Evolutionary conservation across 176 grass and related monocot species (phyloP).

Genomic region (Cenchrus purpureus): DNA sequence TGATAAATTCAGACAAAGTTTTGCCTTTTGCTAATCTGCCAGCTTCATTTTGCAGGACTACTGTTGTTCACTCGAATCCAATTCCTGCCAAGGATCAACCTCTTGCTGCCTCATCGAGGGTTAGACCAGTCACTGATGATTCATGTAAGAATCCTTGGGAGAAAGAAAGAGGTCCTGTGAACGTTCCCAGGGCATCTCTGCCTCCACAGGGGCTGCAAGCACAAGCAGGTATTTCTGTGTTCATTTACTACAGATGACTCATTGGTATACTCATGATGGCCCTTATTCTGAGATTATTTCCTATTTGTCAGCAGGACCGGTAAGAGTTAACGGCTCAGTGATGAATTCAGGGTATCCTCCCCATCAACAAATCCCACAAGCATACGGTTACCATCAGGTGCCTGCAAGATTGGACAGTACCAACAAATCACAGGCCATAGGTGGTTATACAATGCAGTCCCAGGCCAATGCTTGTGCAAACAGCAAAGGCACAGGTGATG

Average conservation of each 20-base stretch:
- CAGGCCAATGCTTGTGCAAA: slow-evolving; percentile 40
- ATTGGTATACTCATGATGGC: background rate
- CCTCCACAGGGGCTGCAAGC: slow-evolving; percentile 58
- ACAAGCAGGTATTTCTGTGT: slow-evolving; percentile 58
- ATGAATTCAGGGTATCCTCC: slow-evolving; percentile 58
- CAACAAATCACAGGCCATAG: slow-evolving; percentile 50
- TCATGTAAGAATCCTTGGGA: slow-evolving; percentile 53
- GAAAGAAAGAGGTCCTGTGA: slow-evolving; percentile 39
- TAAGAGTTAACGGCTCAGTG: slow-evolving; percentile 56
- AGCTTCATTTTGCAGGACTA: slow-evolving; percentile 64
- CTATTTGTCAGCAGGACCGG: slow-evolving; percentile 44
- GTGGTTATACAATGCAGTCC: slow-evolving; percentile 41
- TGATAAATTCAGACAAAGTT: background rate
- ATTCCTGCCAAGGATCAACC: slow-evolving; percentile 73
- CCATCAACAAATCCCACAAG: slow-evolving; percentile 55
- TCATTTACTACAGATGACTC: background rate
- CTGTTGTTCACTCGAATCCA: slow-evolving; percentile 77
- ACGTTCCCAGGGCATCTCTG: slow-evolving; percentile 41
- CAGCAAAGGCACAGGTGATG: slow-evolving; percentile 47
- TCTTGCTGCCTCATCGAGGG: slow-evolving; percentile 42
- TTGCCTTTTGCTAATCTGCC: slow-evolving; percentile 31
- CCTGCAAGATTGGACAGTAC: slow-evolving; percentile 43
- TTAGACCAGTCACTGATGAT: slow-evolving; percentile 47
- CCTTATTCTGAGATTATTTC: slow-evolving; percentile 24
- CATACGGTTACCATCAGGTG: slow-evolving; percentile 52